Conservation (phyloP, 2,329 filamentous ascomycete genomes). For the Aspergillus novofumigatus region DNA sequence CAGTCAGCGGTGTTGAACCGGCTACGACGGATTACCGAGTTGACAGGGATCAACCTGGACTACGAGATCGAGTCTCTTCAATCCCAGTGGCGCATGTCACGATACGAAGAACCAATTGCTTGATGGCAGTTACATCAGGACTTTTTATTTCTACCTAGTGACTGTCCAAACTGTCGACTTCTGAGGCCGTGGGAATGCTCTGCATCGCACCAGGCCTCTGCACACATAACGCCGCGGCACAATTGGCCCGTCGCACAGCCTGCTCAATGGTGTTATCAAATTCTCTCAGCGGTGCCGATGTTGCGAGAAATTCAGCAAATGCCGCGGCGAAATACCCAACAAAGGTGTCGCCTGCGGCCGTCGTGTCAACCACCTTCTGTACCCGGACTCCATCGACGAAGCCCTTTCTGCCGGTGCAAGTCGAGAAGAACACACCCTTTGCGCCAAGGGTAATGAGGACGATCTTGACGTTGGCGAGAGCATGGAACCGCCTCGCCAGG, state of each 20-base stretch:
- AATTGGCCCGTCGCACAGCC: neutral
- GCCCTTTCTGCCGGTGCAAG: neutral
- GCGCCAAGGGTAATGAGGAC: neutral
- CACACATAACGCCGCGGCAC: neutral
- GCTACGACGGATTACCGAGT: constrained; percentile 11
- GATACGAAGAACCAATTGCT: constrained; percentile 17
- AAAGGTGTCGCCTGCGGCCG: neutral
- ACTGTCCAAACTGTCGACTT: neutral
- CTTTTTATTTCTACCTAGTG: neutral
- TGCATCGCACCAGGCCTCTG: neutral
- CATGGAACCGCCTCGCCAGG: neutral
- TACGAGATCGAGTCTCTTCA: constrained; percentile 14
- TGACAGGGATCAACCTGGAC: constrained; percentile 20
- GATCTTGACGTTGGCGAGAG: neutral
- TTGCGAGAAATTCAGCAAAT: neutral
- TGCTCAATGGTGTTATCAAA: neutral
- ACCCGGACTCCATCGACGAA: neutral
- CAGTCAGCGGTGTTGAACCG: constrained; percentile 15
- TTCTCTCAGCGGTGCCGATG: neutral
- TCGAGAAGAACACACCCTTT: neutral
- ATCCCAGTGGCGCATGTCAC: constrained; percentile 16
- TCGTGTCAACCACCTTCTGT: neutral
- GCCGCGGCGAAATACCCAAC: neutral
- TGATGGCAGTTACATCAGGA: neutral
- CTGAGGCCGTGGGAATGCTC: neutral